Evolutionary conservation across 257 asterid species (phyloP).

Genomic region (Osmanthus fragrans): DNA sequence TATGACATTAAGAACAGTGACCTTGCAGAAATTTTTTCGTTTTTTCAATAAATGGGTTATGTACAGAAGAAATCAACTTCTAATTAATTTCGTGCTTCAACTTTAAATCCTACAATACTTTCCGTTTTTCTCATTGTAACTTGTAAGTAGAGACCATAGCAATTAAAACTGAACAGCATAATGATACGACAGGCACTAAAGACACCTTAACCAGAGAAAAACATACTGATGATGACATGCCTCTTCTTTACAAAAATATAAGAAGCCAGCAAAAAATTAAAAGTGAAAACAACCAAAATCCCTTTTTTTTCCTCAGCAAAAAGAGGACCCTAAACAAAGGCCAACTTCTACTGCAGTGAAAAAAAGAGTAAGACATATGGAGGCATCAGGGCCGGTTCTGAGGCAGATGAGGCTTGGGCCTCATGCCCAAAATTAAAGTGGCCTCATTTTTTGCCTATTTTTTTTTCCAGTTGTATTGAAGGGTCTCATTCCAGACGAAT

Average conservation of each 20-base stretch:
- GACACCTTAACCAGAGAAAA: neutral
- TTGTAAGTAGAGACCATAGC: neutral
- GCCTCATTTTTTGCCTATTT: too few species aligned
- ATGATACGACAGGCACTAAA: neutral
- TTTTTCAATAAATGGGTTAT: neutral
- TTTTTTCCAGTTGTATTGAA: too few species aligned
- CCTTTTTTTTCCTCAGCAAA: neutral
- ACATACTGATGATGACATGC: neutral
- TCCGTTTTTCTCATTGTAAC: neutral
- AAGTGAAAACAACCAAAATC: neutral
- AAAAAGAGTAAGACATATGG: too few species aligned
- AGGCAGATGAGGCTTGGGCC: too few species aligned
- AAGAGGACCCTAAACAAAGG: neutral
- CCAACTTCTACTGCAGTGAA: neutral
- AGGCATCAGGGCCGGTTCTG: too few species aligned
- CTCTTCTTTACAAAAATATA: neutral
- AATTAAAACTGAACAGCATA: neutral
- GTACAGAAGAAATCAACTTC: neutral
- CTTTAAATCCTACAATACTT: neutral
- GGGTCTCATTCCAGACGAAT: too few species aligned
- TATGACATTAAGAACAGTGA: too few species aligned
- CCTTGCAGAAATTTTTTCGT: neutral
- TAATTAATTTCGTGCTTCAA: neutral
- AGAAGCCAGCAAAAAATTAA: neutral
- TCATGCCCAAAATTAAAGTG: too few species aligned